Base-by-base conservation (phyloP, 31 red algal genomes). In the Asparagopsis taxiformis region DNA sequence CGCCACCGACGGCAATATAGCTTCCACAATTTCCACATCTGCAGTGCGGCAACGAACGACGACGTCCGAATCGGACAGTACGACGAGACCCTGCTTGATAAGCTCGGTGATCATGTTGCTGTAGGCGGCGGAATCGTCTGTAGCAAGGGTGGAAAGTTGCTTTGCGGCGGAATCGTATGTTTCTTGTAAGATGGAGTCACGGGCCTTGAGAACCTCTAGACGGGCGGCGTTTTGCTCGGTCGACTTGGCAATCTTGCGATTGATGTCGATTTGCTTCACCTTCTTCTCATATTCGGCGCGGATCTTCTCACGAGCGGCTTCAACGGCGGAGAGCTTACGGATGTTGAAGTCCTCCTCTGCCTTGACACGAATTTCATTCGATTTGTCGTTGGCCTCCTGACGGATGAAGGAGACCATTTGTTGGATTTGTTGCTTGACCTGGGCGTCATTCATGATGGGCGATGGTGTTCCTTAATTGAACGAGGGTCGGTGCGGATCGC, bases 311-410 rank as follows among this genome's bases (percentile, higher is more conserved):
- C 91, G 84, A 3, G 82, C 82, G 46, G 82, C 80, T 51, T 98
- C 89, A 41, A 98, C 84, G 46, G 84, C 34, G 23, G 67, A 84
- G 38, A 98, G 90, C 73, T 98, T 98, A 48, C 94, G 89, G 60
- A 93, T 89, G 72, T 98, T 92, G 84, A 98, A 98, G 51, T 98
- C 94, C 53, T 98, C 94, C 70, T 98, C 94, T n/a, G 94, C 88
- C 66, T 98, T 98, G 34, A 85, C 78, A 28, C 68, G 41, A 44
- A 98, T 89, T 88, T 98, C 94, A 33, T 93, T 93, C 13, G 89
- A 59, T 53, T 98, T 98, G 62, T 98, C 94, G 32, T 98, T 75
- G 22, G 94, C 94, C 61, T 98, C 94, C 59, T 98, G 94, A 35
- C 77, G 74, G 72, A 98, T 98, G 62, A 98, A 98, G 62, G 94